Evolutionary conservation across 139 green algal genomes (phyloP).

Genomic region (Gonium pectorale): DNA sequence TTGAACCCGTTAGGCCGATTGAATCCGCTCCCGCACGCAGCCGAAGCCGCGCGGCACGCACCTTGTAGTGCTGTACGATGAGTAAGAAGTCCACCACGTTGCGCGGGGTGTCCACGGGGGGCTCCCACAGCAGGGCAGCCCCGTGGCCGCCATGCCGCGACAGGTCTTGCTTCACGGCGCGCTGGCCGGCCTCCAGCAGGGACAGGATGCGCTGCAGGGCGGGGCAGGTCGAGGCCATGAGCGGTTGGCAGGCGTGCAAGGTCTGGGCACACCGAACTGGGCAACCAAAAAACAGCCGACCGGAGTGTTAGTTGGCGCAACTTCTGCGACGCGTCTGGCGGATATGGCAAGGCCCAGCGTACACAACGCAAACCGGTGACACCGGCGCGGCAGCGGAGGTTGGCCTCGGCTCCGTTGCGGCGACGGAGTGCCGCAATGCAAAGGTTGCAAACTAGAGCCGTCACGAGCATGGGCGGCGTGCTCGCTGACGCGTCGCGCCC

Average conservation of each 20-base stretch:
- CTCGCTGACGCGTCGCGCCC: background rate
- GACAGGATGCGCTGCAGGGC: background rate
- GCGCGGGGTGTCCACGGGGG: conserved; percentile 42
- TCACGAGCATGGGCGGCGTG: background rate
- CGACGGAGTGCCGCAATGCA: too few relatives aligned
- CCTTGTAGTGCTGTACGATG: background rate
- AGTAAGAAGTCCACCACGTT: conserved; percentile 49
- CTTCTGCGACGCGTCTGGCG: background rate
- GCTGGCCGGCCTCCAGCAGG: background rate
- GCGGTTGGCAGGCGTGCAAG: background rate
- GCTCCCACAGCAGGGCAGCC: conserved; percentile 32
- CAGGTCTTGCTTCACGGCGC: background rate
- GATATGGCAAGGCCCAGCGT: too few relatives aligned
- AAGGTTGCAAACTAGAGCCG: background rate
- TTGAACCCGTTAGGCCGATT: background rate
- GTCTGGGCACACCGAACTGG: background rate
- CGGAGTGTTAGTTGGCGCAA: background rate
- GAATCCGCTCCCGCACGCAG: too few relatives aligned
- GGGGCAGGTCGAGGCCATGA: background rate
- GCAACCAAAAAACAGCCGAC: background rate
- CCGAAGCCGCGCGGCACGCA: background rate
- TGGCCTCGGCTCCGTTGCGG: too few relatives aligned
- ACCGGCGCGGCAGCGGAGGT: background rate
- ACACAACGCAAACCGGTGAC: background rate
- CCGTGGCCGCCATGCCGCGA: background rate